Evolutionary conservation across 2,329 filamentous ascomycete species (phyloP), one percentile per base, ranked within the genome.

Genomic region (Talaromyces atroroseus): DNA sequence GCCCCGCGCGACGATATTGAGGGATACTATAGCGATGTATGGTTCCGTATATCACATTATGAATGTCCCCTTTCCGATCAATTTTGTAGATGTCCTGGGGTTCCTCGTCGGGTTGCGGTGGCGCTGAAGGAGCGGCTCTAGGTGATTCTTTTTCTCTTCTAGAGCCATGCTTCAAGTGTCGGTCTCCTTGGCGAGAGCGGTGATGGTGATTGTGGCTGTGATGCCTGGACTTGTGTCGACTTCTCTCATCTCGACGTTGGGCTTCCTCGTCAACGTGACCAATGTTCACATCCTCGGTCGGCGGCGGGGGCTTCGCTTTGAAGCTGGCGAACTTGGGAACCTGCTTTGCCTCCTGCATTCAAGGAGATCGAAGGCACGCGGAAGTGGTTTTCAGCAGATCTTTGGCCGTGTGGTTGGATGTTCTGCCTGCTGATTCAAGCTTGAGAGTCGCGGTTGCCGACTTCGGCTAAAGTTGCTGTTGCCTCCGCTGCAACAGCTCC

Each of bases 291-390:
- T 60, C 59, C 52, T 63, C 56, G 42, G 62, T 56, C 55, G 60
- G 61, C 49, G 65, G 54, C 10, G 62, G 55, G 47, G 65, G 54
- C 59, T 79, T 80, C 59, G 80, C 82, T 62, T 81, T 86, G 75
- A 92, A 92, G 60, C 88, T 92, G 20, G 83, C 78, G 66, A 92
- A 92, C 64, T 85, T 90, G 10, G 89, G 88, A 21, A 88, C 77
- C 42, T 67, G 60, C 58, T 71, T 69, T 56, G 71, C 73, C 58
- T 67, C 71, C 67, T 73, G 51, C 7, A 57, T 50, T 29, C 20
- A 36, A 44, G 7, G 23, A 60, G 56, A 40, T 57, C 40, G 48
- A 40, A 23, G 46, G 12, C 20, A 14, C 5, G 6, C 36, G 14
- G 6, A 12, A 49, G 36, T 38, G 10, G 11, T 48, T 34, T 5